Base-by-base conservation (phyloP, 345 rosid genomes). In the Physaria fendleri region DNA sequence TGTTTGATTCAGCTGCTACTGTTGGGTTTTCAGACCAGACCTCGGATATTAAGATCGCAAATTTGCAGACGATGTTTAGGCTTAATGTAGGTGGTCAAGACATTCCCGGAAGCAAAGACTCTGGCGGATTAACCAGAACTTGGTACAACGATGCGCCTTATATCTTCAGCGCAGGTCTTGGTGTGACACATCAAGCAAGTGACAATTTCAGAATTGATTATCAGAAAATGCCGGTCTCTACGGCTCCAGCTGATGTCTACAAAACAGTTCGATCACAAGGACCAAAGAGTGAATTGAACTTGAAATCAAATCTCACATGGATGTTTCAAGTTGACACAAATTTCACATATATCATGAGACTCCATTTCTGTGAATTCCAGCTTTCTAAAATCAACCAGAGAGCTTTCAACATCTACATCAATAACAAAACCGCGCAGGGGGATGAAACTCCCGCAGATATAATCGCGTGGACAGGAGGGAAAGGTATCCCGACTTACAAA, bases 111-210 rank as follows among this genome's bases (percentile, higher is more conserved):
- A 69, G 46, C 20, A 66, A 74, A n/a, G 95, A 93, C 56, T 69
- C 92, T 4, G 85, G 78, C 6, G 71, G 74, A 5, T 74, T 85
- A 20, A 42, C 53, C 2, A 73, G 96, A 68, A 77, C 83, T 17
- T 89, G 97, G 99, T 87, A 87, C 38, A 61, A 81, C n/a, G 95
- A 85, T 20, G 46, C 64, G 4, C 81, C 85, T 44, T 90, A 82
- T 38, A 18, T 93, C 4, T 75, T 15, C 43, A 81, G 88, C 17
- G 85, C 79, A 5, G 73, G 64, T 28, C 27, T 41, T 0, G 97
- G 99, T 25, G 69, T 81, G 11, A 44, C 64, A 8, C 13, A 33
- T 13, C 12, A 47, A 59, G 71, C 73, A 6, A 32, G 46, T 0
- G 45, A 64, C 0, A 62, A 69, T 4, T 34, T 69, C 21, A 35